Evolutionary conservation across 2,329 filamentous ascomycete genomes (phyloP).

Genomic region (Teratosphaeria epicoccoides): DNA sequence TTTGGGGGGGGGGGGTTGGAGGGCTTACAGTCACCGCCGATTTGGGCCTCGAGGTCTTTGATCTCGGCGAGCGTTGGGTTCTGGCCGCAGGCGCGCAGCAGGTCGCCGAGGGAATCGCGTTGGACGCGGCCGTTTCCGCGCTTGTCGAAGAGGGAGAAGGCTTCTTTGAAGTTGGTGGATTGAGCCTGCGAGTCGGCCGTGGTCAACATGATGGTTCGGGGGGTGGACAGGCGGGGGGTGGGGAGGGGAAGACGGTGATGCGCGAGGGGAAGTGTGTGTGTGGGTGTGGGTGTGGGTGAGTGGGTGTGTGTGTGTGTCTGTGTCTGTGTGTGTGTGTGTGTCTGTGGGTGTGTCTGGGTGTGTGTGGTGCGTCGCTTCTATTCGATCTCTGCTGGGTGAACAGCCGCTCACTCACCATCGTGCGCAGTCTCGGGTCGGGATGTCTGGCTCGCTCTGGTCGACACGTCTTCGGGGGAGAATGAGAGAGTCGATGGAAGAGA

Average conservation of each 20-base stretch:
- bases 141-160: slow-evolving; percentile 99
- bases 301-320: no score
- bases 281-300: no score
- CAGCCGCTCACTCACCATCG: no score
- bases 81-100: slow-evolving; percentile 92
- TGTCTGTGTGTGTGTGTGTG: no score
- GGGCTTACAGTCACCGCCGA: slow-evolving; percentile 89
- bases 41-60: slow-evolving; percentile 76
- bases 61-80: slow-evolving; percentile 95
- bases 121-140: slow-evolving; percentile 89
- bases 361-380: no score
- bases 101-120: slow-evolving; percentile 77
- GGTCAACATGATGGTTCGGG: slow-evolving; percentile 10
- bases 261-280: background rate
- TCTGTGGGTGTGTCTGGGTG: no score
- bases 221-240: background rate
- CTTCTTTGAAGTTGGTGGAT: slow-evolving; percentile 99
- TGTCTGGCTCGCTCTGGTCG: background rate
- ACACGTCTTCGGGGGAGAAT: background rate
- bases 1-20: slow-evolving; percentile 43
- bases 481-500: background rate
- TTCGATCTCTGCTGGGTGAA: no score
- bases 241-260: background rate
- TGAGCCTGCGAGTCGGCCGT: slow-evolving; percentile 45
- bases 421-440: background rate